Conservation (phyloP, 177 flowering plant genomes). For the Tripterygium wilfordii region DNA sequence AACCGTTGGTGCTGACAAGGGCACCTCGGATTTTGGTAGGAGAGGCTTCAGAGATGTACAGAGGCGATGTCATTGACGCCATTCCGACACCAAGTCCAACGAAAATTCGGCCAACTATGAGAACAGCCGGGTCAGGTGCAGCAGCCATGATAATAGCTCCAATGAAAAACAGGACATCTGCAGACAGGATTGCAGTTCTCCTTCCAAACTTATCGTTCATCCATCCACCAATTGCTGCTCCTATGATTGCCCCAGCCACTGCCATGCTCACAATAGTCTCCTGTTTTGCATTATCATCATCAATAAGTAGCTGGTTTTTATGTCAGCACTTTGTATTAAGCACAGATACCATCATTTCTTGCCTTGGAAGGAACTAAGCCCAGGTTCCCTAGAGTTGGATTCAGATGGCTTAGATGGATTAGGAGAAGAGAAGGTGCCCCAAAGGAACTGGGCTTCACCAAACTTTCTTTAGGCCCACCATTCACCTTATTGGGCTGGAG, state of each 20-base stretch:
- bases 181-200: conserved; percentile 35
- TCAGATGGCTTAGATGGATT: no score
- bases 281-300: conserved; percentile 16
- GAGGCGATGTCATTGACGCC: conserved; percentile 87
- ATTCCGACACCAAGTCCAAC: conserved; percentile 85
- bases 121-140: conserved; percentile 41
- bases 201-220: conserved; percentile 52
- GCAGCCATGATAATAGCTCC: conserved; percentile 70
- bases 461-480: no score
- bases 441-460: no score
- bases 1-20: conserved; percentile 70
- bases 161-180: conserved; percentile 58
- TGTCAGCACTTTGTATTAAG: background rate
- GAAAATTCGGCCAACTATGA: conserved; percentile 58
- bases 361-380: background rate
- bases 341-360: no score
- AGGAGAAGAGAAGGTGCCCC: no score
- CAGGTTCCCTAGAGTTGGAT: no score
- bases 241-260: conserved; percentile 71
- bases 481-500: no score
- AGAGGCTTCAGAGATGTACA: conserved; percentile 82
- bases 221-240: conserved; percentile 80
- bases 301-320: background rate
- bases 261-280: conserved; percentile 82
- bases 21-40: conserved; percentile 79